Conservation (phyloP, 768 basidiomycete species). For the Neoboletus magnificus region DNA sequence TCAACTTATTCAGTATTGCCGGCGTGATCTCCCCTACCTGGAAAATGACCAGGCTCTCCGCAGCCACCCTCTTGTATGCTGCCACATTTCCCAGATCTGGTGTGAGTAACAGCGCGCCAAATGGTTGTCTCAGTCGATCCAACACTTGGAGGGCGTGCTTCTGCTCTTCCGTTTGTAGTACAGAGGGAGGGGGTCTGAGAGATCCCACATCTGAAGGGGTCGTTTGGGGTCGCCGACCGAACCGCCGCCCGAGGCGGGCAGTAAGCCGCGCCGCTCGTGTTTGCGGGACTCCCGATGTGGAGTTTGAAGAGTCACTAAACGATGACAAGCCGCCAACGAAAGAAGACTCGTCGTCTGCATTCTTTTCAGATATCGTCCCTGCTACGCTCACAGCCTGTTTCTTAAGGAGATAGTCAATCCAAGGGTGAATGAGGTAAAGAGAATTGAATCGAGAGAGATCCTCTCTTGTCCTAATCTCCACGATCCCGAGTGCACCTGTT, state of each 20-base stretch:
- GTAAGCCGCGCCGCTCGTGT: background rate
- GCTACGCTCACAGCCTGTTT: background rate
- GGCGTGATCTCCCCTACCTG: background rate
- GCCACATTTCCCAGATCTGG: background rate
- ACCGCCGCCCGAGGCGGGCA: background rate
- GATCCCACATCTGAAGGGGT: background rate
- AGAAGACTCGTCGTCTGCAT: background rate
- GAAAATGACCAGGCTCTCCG: background rate
- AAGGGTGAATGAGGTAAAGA: background rate
- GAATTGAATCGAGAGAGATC: background rate
- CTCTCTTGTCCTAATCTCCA: background rate
- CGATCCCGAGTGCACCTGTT: background rate
- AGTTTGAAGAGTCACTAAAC: background rate
- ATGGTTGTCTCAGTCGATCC: background rate
- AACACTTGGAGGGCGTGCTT: background rate
- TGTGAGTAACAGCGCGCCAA: background rate
- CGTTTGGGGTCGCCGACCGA: background rate
- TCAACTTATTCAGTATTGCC: background rate
- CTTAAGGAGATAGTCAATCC: background rate
- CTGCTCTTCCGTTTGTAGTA: background rate
- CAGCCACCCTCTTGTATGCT: background rate
- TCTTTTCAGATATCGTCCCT: background rate
- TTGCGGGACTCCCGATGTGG: background rate
- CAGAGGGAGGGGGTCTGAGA: background rate
- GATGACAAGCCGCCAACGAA: background rate